Evolutionary conservation across 2,329 filamentous ascomycete genomes (phyloP).

Genomic region (Colletotrichum musicola): DNA sequence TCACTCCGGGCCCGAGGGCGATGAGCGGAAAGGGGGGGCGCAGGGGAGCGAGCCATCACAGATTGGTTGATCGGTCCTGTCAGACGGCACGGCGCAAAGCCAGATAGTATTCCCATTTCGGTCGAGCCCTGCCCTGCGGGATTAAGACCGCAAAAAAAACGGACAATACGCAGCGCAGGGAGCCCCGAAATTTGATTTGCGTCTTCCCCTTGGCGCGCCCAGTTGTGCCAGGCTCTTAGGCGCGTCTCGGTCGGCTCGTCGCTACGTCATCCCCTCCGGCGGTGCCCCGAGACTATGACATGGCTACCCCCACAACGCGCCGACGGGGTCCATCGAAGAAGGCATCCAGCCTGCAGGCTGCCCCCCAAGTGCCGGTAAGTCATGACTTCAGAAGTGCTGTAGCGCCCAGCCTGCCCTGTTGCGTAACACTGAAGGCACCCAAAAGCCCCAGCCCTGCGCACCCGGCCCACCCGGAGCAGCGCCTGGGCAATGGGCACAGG

Average conservation of each 20-base stretch:
- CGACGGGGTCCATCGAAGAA: conserved; percentile 8
- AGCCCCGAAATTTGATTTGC: conserved; percentile 9
- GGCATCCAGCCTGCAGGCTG: too few species aligned
- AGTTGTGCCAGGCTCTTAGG: conserved; percentile 11
- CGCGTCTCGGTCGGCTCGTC: background rate
- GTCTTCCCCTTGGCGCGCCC: conserved; percentile 3
- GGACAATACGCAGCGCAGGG: background rate
- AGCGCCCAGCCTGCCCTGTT: background rate
- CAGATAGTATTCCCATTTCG: background rate
- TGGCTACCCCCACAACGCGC: conserved; percentile 34
- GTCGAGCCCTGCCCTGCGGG: too few species aligned
- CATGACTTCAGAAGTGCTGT: conserved; percentile 32
- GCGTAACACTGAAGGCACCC: too few species aligned
- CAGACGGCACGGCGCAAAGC: background rate
- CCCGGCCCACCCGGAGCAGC: conserved; percentile 27
- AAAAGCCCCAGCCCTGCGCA: too few species aligned
- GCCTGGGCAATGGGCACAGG: background rate
- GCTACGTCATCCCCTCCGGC: conserved; percentile 29
- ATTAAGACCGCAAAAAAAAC: background rate
- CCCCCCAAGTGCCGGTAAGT: conserved; percentile 31
- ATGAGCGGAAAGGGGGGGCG: background rate
- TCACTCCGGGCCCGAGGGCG: conserved; percentile 3
- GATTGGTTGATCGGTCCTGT: background rate
- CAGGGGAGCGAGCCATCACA: conserved; percentile 4
- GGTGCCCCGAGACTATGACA: conserved; percentile 31